A percentile compares a stretch with the other conserved stretches of the same genome.
These are phyloP conservation scores for Yamagishiella unicocca DNA, from an alignment of 139 green algal genomes.

Conservation along the genomic window DNA sequence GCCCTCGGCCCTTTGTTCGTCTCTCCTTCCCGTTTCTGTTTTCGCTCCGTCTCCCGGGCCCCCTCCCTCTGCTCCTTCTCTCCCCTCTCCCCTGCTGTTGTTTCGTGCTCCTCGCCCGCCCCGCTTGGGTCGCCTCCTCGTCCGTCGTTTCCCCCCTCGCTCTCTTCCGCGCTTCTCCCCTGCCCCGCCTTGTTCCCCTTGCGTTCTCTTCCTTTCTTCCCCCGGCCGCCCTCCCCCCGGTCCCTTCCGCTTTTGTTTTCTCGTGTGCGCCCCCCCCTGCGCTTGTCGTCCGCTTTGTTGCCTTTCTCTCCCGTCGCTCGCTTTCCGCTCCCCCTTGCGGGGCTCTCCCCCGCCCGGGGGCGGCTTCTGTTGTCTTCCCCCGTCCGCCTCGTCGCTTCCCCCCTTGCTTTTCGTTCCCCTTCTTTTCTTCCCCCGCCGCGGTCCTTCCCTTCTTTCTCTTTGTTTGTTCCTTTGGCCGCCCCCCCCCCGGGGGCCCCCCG, in stretches of 20 bases:
- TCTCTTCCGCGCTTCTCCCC: background rate
- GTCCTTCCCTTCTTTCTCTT: no score
- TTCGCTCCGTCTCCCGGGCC: background rate
- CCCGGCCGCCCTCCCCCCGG: background rate
- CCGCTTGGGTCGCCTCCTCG: background rate
- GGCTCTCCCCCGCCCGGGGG: no score
- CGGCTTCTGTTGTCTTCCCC: no score
- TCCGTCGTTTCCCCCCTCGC: background rate
- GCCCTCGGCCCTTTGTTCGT: background rate
- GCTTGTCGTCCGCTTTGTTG: background rate
- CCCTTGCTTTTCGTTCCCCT: background rate
- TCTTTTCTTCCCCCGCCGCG: no score
- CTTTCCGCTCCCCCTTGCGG: no score
- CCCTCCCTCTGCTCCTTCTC: background rate
- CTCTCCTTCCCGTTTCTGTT: background rate
- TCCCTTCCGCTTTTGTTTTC: background rate
- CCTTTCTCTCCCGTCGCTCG: background rate
- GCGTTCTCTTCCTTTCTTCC: background rate
- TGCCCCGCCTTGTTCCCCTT: background rate
- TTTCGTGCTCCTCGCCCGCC: background rate
- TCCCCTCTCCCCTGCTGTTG: background rate
- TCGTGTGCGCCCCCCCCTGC: background rate
- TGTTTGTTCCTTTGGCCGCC: no score
- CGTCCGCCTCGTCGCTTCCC: background rate
- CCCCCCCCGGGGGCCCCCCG: no score